phyloP scores from a whole-genome alignment of 176 grass and related monocot species.

The Zea mays region Zm-B73-REFERENCE-NAM-5.0 NC_050103.1:103380001-103380500 shows the following conservation, averaged over 20 bases:
- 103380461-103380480: slow-evolving; percentile 72
- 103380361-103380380: slow-evolving; percentile 65
- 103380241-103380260: background rate
- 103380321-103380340: slow-evolving; percentile 84
- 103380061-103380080: background rate
- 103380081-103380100: background rate
- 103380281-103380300: slow-evolving; percentile 74
- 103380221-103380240: background rate
- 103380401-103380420: background rate
- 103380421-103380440: background rate
- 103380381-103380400: background rate
- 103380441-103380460: slow-evolving; percentile 52
- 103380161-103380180: background rate
- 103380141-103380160: background rate
- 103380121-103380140: background rate
- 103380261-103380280: slow-evolving; percentile 48
- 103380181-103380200: background rate
- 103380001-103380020: background rate
- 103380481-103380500: slow-evolving; percentile 85
- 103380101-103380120: background rate
- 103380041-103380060: background rate
- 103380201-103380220: slow-evolving; percentile 17
- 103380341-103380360: slow-evolving; percentile 86
- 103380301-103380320: slow-evolving; percentile 80
- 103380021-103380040: background rate